Evolutionary conservation across 2,329 filamentous ascomycete genomes (phyloP).

Genomic region (Phyllosticta ampelicida): DNA sequence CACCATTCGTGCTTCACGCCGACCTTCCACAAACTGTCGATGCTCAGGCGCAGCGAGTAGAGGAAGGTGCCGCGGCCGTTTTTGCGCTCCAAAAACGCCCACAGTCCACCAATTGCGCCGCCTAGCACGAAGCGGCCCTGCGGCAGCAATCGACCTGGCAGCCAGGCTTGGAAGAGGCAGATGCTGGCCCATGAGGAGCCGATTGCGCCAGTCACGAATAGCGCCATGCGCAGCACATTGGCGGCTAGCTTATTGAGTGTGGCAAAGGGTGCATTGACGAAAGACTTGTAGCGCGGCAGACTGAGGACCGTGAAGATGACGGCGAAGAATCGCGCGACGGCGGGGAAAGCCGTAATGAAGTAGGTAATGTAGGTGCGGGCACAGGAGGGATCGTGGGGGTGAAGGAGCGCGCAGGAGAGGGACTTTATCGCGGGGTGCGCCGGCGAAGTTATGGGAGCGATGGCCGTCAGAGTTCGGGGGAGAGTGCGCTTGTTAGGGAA

Average conservation of each 20-base stretch:
- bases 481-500: constrained; percentile 61
- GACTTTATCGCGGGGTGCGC: constrained; percentile 80
- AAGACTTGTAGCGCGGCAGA: constrained; percentile 54
- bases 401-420: constrained; percentile 80
- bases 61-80: constrained; percentile 56
- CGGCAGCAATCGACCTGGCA: constrained; percentile 64
- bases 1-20: constrained; percentile 86
- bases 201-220: constrained; percentile 73
- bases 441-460: constrained; percentile 68
- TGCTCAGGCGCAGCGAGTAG: constrained; percentile 64
- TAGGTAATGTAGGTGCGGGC: constrained; percentile 78
- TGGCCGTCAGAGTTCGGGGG: constrained; percentile 51
- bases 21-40: constrained; percentile 84
- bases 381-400: constrained; percentile 81
- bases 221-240: constrained; percentile 60
- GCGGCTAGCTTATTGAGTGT: constrained; percentile 57
- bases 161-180: constrained; percentile 73
- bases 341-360: constrained; percentile 73
- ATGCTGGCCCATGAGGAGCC: constrained; percentile 81
- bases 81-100: constrained; percentile 65
- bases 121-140: constrained; percentile 85
- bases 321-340: constrained; percentile 66
- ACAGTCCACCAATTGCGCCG: constrained; percentile 74
- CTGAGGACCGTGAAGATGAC: constrained; percentile 62
- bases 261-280: constrained; percentile 59